Evolutionary conservation across 129 eudicot genomes (phyloP).

Genomic region (Helianthus tuberosus): DNA sequence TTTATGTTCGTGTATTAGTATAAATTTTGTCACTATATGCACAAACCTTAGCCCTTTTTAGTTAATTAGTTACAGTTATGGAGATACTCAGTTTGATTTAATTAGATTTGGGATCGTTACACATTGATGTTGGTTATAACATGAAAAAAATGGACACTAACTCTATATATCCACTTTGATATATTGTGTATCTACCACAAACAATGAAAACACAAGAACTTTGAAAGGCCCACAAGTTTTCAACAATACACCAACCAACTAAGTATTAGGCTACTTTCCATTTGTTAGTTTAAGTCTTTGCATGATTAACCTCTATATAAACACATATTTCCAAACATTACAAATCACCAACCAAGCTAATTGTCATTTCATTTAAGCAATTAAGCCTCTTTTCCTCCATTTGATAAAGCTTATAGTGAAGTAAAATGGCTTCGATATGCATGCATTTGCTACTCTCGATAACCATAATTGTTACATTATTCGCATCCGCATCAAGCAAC

Average conservation of each 20-base stretch:
- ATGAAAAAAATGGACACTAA: too few relatives aligned
- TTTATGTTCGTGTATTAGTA: background rate
- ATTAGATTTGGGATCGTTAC: too few relatives aligned
- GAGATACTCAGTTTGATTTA: too few relatives aligned
- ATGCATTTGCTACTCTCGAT: background rate
- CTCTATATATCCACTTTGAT: too few relatives aligned
- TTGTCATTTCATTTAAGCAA: constrained; percentile 16
- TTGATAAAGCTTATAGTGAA: constrained; percentile 1
- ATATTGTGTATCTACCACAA: too few relatives aligned
- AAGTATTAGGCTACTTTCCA: constrained; percentile 30
- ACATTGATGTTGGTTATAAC: too few relatives aligned
- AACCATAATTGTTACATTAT: background rate
- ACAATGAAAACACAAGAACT: constrained; percentile 27
- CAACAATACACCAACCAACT: constrained; percentile 30
- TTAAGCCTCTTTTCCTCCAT: background rate
- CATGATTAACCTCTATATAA: constrained; percentile 33
- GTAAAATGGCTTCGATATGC: constrained; percentile 23
- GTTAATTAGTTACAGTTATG: too few relatives aligned
- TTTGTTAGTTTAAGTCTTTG: background rate
- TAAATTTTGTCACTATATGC: too few relatives aligned
- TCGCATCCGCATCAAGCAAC: constrained; percentile 27
- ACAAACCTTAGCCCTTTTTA: too few relatives aligned
- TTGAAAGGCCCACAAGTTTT: constrained; percentile 5
- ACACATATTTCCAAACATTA: constrained; percentile 23
- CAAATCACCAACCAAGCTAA: constrained; percentile 18